A percentile compares a stretch with the other conserved stretches of the same genome.
Conservation (phyloP, 1,139 yeast species). For the Yamadazyma spencermartinsiae region DNA sequence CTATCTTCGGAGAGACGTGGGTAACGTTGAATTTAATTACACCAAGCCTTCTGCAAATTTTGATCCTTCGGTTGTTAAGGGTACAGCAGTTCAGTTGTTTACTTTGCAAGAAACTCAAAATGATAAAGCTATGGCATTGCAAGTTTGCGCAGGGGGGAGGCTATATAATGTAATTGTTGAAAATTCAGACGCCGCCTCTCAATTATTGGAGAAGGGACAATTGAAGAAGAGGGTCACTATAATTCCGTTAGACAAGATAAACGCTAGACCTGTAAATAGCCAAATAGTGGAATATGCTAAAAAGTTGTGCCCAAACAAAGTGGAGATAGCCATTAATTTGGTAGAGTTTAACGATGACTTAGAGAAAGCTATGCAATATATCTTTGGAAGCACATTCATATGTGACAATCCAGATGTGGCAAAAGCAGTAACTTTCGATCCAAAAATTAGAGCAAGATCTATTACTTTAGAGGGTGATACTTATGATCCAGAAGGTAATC, state of each 20-base stretch:
- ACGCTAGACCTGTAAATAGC: constrained; percentile 51
- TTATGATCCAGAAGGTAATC: constrained; percentile 94
- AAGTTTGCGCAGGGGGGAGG: constrained; percentile 92
- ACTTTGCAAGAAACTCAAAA: constrained; percentile 56
- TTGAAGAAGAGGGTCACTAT: constrained; percentile 84
- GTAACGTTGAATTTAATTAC: constrained; percentile 77
- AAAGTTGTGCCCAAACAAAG: constrained; percentile 73
- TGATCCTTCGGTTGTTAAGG: constrained; percentile 66
- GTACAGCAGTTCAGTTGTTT: constrained; percentile 88
- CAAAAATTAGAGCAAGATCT: constrained; percentile 76
- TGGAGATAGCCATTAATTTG: constrained; percentile 80
- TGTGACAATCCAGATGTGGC: constrained; percentile 90
- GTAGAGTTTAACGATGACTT: constrained; percentile 74
- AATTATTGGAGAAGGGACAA: constrained; percentile 74
- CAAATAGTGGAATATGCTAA: constrained; percentile 60
- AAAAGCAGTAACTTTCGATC: constrained; percentile 82
- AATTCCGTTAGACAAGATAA: constrained; percentile 86
- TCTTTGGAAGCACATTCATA: constrained; percentile 84
- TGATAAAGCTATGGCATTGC: constrained; percentile 78
- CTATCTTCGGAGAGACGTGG: constrained; percentile 59
- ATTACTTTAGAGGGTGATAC: constrained; percentile 92
- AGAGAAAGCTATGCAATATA: constrained; percentile 82
- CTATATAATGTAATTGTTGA: constrained; percentile 91
- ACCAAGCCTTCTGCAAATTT: constrained; percentile 64
- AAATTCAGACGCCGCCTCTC: constrained; percentile 79